A percentile compares a stretch with the other conserved stretches of the same genome.
Conservation (phyloP, 2,329 filamentous ascomycete species). For the Apiospora hydei region DNA sequence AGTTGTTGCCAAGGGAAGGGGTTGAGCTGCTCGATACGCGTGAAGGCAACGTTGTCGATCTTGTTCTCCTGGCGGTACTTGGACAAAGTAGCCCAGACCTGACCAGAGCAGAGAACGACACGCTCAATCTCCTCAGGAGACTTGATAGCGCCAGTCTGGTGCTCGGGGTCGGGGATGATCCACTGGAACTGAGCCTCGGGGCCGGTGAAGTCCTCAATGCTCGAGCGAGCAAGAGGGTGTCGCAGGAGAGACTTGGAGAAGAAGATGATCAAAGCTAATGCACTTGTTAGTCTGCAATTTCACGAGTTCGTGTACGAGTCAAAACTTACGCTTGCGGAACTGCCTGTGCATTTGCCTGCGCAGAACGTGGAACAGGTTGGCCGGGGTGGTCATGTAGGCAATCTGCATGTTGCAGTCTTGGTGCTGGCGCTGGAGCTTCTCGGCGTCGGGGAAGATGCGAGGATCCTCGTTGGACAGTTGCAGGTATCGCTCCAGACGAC, state of each 20-base stretch:
- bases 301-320: constrained; percentile 32
- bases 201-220: constrained; percentile 88
- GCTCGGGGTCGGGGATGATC: constrained; percentile 92
- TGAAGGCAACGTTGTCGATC: constrained; percentile 90
- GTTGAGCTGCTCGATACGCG: constrained; percentile 95
- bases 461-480: constrained; percentile 98
- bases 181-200: constrained; percentile 89
- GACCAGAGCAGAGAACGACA: constrained; percentile 91
- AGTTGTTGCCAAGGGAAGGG: constrained; percentile 99
- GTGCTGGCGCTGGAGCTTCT: constrained; percentile 95
- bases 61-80: constrained; percentile 90
- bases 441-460: constrained; percentile 84
- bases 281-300: constrained; percentile 34
- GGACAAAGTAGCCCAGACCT: constrained; percentile 88
- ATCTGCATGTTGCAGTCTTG: constrained; percentile 99
- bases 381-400: constrained; percentile 93
- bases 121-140: constrained; percentile 88
- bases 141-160: constrained; percentile 77
- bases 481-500: constrained; percentile 94
- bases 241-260: constrained; percentile 97
- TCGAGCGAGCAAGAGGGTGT: constrained; percentile 89
- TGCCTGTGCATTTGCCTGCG: constrained; percentile 98
- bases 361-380: constrained; percentile 96
- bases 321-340: constrained; percentile 92
- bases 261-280: constrained; percentile 87